Evolutionary conservation across 2,329 filamentous ascomycete species (phyloP), one percentile per base, ranked within the genome.

Genomic region (Venturia nashicola): DNA sequence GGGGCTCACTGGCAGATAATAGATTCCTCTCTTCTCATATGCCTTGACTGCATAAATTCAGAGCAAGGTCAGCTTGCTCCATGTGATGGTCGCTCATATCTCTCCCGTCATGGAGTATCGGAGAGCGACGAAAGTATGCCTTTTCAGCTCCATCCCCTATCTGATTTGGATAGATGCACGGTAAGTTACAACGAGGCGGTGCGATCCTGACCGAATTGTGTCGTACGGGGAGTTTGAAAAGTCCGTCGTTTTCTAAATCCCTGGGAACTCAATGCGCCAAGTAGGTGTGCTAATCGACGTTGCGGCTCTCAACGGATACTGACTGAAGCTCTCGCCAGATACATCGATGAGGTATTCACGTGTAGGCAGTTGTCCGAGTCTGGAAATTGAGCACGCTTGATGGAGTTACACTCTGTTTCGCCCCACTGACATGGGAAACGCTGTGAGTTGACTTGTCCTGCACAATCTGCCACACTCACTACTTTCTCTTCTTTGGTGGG

Each of bases 71-170:
- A 57, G 4, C 18, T 32, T 36, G 16, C 8, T 11, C 16, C 27
- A 32, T 23, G 51, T 36, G 27, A 57, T 57, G 18, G 27, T 36
- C 51, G 51, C 51, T 57, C 51, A 57, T 36, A 27, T 34, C 11
- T 57, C 32, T 36, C 51, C 51, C 51, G 51, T 57, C n/a, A 14
- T 57, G 51, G 51, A 57, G 51, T n/a, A 57, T 57, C n/a, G 32
- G n/a, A 20, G 5, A 18, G 48, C 48, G 48, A 55, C 23, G 11
- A 18, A 27, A 55, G 12, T n/a, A 55, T 1, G 12, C 18, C 16
- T 36, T 57, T 12, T 23, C 18, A 36, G 32, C 51, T 36, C 18
- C 14, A 18, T n/a, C 27, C 18, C 27, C 32, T 57, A 18, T 57
- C 20, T 9, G 16, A 34, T 14, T 14, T 18, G 32, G 32, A 34